Evolutionary conservation across 2,329 filamentous ascomycete genomes (phyloP).

Genomic region (Penicillium paneum): DNA sequence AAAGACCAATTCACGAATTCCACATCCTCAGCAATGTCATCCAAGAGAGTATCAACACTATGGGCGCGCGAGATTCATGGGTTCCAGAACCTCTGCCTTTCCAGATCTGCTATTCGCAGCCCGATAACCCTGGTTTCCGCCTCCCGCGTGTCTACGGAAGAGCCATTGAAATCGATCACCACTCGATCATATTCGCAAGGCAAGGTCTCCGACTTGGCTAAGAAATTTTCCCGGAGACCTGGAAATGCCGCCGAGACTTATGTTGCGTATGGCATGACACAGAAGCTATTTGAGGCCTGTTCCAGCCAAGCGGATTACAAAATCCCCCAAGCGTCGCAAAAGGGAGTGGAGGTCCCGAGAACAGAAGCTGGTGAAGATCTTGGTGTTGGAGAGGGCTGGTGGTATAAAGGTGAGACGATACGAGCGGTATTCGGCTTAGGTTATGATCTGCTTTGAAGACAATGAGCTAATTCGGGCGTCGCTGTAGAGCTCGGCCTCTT

Average conservation of each 20-base stretch:
- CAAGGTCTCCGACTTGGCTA: conserved; percentile 27
- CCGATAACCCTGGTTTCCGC: background rate
- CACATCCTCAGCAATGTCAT: conserved; percentile 21
- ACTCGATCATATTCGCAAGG: conserved; percentile 16
- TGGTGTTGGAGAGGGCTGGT: conserved; percentile 69
- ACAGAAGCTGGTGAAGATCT: conserved; percentile 79
- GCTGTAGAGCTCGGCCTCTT: conserved; percentile 67
- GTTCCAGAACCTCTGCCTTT: conserved; percentile 14
- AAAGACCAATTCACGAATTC: conserved; percentile 7
- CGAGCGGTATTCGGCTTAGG: background rate
- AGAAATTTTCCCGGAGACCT: conserved; percentile 34
- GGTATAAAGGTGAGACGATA: conserved; percentile 68
- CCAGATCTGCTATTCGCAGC: conserved; percentile 14
- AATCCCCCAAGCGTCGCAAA: conserved; percentile 65
- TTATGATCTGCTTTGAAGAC: background rate
- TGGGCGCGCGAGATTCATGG: conserved; percentile 20
- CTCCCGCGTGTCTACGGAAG: conserved; percentile 10
- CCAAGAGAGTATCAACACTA: conserved; percentile 18
- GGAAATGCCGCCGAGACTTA: conserved; percentile 61
- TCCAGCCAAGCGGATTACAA: conserved; percentile 70
- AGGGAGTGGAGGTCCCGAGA: conserved; percentile 64
- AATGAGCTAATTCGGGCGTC: background rate
- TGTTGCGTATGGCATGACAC: conserved; percentile 73
- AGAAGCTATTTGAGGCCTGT: conserved; percentile 74
- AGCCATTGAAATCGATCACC: conserved; percentile 8